phyloP scores from a whole-genome alignment of 106 monocot genomes.

The Dendrobium chrysotoxum region DNA sequence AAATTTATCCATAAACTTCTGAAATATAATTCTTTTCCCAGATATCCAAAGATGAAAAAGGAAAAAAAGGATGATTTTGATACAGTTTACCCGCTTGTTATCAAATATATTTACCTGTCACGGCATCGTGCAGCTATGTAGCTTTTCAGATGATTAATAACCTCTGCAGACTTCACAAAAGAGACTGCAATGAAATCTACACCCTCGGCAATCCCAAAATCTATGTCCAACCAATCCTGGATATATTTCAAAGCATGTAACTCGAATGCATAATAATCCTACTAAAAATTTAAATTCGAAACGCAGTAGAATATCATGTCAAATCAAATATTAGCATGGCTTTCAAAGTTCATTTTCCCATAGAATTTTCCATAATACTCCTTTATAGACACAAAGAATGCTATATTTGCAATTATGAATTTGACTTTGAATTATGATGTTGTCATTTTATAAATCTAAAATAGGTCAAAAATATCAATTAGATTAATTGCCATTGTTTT shows the following conservation, averaged over 20 bases:
- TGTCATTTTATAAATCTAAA: no score
- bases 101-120: constrained; percentile 44
- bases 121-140: constrained; percentile 70
- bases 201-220: constrained; percentile 83
- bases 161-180: constrained; percentile 82
- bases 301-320: neutral
- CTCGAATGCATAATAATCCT: neutral
- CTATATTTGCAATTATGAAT: no score
- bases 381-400: neutral
- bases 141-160: constrained; percentile 84
- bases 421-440: no score
- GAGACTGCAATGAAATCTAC: constrained; percentile 78
- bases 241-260: neutral
- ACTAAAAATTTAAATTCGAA: neutral
- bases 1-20: neutral
- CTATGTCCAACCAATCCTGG: constrained; percentile 87
- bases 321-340: neutral
- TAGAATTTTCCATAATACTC: neutral
- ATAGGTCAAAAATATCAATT: no score
- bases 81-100: neutral
- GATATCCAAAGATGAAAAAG: neutral
- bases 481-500: no score
- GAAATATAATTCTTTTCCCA: neutral
- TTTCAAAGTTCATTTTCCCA: neutral
- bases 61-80: neutral